Evolutionary conservation across 106 monocot genomes (phyloP).

Genomic region (Allium cepa): DNA sequence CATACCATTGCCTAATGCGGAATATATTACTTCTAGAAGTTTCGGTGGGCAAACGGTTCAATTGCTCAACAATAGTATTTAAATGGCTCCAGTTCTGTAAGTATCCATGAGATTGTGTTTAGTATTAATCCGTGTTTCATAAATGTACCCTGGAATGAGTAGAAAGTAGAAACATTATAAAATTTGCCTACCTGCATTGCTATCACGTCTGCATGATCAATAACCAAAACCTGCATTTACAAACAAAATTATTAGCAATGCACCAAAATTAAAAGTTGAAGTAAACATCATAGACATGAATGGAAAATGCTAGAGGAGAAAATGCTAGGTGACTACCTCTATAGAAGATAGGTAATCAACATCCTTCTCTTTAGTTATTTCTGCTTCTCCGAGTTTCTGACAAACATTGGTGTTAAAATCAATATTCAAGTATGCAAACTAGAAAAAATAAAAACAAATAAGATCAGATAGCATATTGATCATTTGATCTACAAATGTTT

Average conservation of each 20-base stretch:
- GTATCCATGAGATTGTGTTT: too few species aligned
- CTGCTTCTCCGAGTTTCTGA: conserved; percentile 81
- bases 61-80: conserved; percentile 71
- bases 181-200: conserved; percentile 64
- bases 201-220: conserved; percentile 97
- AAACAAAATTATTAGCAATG: not conserved
- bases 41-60: conserved; percentile 63
- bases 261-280: too few species aligned
- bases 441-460: not conserved
- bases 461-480: conserved; percentile 1
- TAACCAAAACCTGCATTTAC: conserved; percentile 55
- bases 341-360: conserved; percentile 97
- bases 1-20: conserved; percentile 87
- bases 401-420: conserved; percentile 5
- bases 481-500: not conserved
- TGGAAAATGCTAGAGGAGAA: not conserved
- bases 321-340: conserved; percentile 42
- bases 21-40: conserved; percentile 87
- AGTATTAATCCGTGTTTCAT: too few species aligned
- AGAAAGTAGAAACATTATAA: too few species aligned
- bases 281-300: too few species aligned
- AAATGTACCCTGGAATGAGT: too few species aligned
- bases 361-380: conserved; percentile 78
- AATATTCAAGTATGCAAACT: not conserved
- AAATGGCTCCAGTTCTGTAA: conserved; percentile 93